Base-by-base conservation (phyloP, 306 rosid species). In the Dalbergia oliveri region DNA sequence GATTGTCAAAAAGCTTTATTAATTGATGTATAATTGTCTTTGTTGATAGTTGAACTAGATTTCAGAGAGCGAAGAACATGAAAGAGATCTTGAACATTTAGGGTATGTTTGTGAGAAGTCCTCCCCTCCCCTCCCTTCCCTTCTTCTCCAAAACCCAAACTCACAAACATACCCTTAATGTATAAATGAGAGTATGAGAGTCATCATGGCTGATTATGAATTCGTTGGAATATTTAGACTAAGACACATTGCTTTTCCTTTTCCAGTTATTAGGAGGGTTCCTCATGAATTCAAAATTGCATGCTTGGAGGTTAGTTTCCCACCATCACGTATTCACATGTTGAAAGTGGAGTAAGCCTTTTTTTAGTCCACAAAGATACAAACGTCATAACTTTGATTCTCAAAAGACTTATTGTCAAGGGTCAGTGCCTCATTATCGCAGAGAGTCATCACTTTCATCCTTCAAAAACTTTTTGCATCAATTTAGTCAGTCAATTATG, bases 231-330 rank as follows among this genome's bases (percentile, higher is more conserved):
- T 39, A 75, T 43, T 59, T 78, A 60, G 77, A 79, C 74, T 81
- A 39, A 74, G 72, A 21, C 56, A 49, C 50, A 6, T 54, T 61
- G 18, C 71, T 63, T 41, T 88, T 51, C 69, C 53, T 5, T 81
- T 81, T 81, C 58, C 93, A 95, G 99, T 95, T 82, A 95, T 95
- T 77, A 84, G 94, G 81, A 91, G 98, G 88, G 94, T 96, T 79
- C 98, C 99, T 79, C 98, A 95, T 79, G 99, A 95, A 79, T 95
- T 95, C 93, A 95, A 95, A 89, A 93, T 95, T 71, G 87, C 92
- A 64, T 93, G 98, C 88, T 81, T 95, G 84, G 94, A 93, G 97
- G 99, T 95, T 78, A 85, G 92, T 87, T 81, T 80, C 57, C 66
- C 18, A 15, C 75, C 39, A 4, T 51, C 53, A 56, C 75, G 5